A percentile compares a stretch with the other conserved stretches of the same genome.
Evolutionary conservation across 805 yeast genomes (phyloP).

Genomic region (Candida alai): DNA sequence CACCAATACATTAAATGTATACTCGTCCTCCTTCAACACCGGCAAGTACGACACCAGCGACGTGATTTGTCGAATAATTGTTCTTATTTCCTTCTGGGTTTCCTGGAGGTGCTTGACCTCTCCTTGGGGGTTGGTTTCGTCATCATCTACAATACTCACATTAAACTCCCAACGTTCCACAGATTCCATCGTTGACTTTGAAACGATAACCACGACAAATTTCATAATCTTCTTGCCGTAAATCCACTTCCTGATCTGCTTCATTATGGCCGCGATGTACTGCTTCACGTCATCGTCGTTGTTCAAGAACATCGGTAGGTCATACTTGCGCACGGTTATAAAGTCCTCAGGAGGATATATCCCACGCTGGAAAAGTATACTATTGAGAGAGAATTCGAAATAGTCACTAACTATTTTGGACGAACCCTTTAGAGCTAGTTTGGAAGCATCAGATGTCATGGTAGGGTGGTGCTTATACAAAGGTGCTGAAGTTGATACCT

Average conservation of each 20-base stretch:
- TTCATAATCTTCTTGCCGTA: constrained; percentile 62
- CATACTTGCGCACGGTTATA: constrained; percentile 72
- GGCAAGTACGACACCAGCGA: constrained; percentile 87
- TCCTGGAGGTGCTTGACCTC: constrained; percentile 36
- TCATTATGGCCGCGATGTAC: constrained; percentile 64
- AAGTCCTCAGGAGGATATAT: constrained; percentile 88
- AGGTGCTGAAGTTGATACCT: too few relatives aligned
- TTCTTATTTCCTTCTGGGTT: constrained; percentile 74
- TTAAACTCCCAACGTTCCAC: constrained; percentile 88
- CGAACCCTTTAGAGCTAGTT: constrained; percentile 70
- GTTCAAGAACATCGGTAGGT: constrained; percentile 66
- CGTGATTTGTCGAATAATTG: constrained; percentile 82
- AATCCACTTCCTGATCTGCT: constrained; percentile 70
- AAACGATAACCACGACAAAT: constrained; percentile 68
- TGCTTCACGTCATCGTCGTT: constrained; percentile 70
- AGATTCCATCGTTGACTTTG: constrained; percentile 60
- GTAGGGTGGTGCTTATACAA: too few relatives aligned
- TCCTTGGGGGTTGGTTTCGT: constrained; percentile 7
- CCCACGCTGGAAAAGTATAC: constrained; percentile 83
- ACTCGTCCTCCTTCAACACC: constrained; percentile 49
- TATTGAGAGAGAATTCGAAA: constrained; percentile 76
- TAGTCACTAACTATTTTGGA: constrained; percentile 78
- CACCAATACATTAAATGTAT: constrained; percentile 82
- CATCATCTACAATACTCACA: constrained; percentile 38
- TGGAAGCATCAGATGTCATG: too few relatives aligned